These are phyloP conservation scores for Penicillium daleae DNA, from an alignment of 495 filamentous ascomycete genomes.

Conservation along the genomic window DNA sequence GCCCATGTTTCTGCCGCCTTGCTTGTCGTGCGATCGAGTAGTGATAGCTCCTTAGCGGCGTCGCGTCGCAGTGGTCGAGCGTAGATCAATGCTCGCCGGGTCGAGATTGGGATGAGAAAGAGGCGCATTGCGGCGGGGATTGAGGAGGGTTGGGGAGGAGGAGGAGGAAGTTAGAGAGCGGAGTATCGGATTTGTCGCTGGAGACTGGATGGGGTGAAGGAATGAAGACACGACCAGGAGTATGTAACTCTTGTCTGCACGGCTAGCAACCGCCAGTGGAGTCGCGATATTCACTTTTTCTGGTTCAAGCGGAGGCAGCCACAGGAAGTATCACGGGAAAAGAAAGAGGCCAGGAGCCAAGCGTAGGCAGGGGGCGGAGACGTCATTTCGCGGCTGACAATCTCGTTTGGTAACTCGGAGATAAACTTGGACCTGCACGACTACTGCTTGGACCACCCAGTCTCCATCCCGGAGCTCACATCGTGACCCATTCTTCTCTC, in stretches of 20 bases:
- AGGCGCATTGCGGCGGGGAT: constrained; percentile 72
- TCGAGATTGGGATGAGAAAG: constrained; percentile 94
- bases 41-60: constrained; percentile 51
- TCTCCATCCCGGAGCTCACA: constrained; percentile 13
- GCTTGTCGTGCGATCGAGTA: constrained; percentile 64
- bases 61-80: constrained; percentile 70
- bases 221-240: constrained; percentile 1
- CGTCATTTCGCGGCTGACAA: constrained; percentile 40
- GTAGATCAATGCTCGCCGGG: constrained; percentile 88
- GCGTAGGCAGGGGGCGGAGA: constrained; percentile 20
- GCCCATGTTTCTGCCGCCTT: constrained; percentile 79
- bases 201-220: not conserved
- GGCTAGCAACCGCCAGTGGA: not conserved
- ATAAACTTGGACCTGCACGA: constrained; percentile 11
- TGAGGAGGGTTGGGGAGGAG: not conserved
- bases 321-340: constrained; percentile 1
- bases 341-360: not conserved
- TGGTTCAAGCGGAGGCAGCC: not conserved
- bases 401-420: constrained; percentile 13
- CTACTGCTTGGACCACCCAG: not conserved
- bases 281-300: not conserved
- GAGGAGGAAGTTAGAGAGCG: too few relatives aligned
- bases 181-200: not conserved
- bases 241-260: not conserved
- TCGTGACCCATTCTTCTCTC: not conserved